Evolutionary conservation across 306 rosid species (phyloP), one percentile per base, ranked within the genome.

Genomic region (Erythrophleum fordii): DNA sequence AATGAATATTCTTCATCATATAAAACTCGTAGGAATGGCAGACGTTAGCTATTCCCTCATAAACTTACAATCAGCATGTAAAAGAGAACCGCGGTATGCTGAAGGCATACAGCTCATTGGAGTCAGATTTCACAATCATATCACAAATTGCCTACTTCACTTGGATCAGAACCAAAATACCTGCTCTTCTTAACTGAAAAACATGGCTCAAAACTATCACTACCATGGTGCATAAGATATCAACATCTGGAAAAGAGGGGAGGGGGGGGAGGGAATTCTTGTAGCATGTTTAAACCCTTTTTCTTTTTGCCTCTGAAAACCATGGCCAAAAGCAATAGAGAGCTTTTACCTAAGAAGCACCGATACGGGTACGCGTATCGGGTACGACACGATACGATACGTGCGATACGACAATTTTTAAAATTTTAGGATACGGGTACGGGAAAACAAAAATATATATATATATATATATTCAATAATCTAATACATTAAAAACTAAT

Each of bases 221-320:
- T 41, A 18, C 17, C 31, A 14, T 25, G 11, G 18, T 22, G 64
- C 16, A 5, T 28, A 34, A 61, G 69, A 28, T 34, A 29, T 5
- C 2, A 17, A 55, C 4, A 22, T n/a, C n/a, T n/a, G n/a, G n/a
- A n/a, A n/a, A n/a, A n/a, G n/a, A n/a, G n/a, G n/a, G n/a, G 5
- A 1, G 4, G 34, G 0, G 5, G 6, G 29, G 25, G 0, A 55
- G 25, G 25, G 8, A 20, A 56, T 0, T 7, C 62, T 18, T 69
- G 39, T 1, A 75, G 59, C 69, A 82, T 28, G 35, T 67, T 61
- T 60, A 49, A 61, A 55, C 53, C 69, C 25, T 35, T 72, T 20
- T 42, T n/a, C n/a, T n/a, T 2, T 31, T 25, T 17, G 20, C 29
- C 31, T 16, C 68, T 35, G 12, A 58, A 45, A 58, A 16, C 28